Percentiles rank a stretch among this genome's conserved stretches.
phyloP scores from a whole-genome alignment of 768 basidiomycete genomes.

The Coprinopsis sp. region DNA sequence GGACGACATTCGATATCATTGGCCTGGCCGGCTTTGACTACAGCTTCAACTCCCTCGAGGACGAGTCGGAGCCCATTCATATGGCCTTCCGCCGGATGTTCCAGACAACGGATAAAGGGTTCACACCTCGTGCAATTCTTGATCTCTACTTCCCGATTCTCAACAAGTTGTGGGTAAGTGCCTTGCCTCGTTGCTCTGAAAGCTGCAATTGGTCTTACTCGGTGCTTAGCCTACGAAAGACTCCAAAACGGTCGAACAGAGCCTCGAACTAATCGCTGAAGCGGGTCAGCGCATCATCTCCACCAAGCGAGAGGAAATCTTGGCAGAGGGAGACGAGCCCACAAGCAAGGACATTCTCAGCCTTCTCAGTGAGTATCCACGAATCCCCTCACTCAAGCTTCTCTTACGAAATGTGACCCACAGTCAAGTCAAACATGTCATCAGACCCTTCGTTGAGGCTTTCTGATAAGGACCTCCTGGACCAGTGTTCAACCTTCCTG shows the following conservation, averaged over 20 bases:
- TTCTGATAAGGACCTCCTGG: slow-evolving; percentile 57
- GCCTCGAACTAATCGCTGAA: slow-evolving; percentile 33
- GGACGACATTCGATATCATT: slow-evolving; percentile 60
- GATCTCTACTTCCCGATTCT: slow-evolving; percentile 45
- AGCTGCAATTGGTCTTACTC: background rate
- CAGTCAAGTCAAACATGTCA: slow-evolving; percentile 60
- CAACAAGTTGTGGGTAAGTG: slow-evolving; percentile 40
- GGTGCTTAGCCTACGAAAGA: slow-evolving; percentile 38
- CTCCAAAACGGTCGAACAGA: slow-evolving; percentile 32
- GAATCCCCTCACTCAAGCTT: background rate
- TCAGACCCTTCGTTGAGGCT: slow-evolving; percentile 40
- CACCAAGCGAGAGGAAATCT: slow-evolving; percentile 34
- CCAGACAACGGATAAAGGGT: slow-evolving; percentile 41
- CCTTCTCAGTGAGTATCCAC: slow-evolving; percentile 37
- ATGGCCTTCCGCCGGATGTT: slow-evolving; percentile 48
- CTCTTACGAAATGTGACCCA: background rate
- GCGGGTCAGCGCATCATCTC: slow-evolving; percentile 41
- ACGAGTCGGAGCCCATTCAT: slow-evolving; percentile 46
- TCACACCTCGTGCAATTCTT: slow-evolving; percentile 34
- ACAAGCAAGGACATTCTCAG: slow-evolving; percentile 44
- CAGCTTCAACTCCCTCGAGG: slow-evolving; percentile 43
- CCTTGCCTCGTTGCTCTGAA: background rate
- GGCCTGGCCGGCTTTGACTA: slow-evolving; percentile 56
- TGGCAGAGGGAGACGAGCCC: slow-evolving; percentile 29
- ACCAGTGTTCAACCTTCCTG: slow-evolving; percentile 62